Evolutionary conservation across 345 rosid genomes (phyloP), one percentile per base, ranked within the genome.

Genomic region (Eucalyptus erythrocorys): DNA sequence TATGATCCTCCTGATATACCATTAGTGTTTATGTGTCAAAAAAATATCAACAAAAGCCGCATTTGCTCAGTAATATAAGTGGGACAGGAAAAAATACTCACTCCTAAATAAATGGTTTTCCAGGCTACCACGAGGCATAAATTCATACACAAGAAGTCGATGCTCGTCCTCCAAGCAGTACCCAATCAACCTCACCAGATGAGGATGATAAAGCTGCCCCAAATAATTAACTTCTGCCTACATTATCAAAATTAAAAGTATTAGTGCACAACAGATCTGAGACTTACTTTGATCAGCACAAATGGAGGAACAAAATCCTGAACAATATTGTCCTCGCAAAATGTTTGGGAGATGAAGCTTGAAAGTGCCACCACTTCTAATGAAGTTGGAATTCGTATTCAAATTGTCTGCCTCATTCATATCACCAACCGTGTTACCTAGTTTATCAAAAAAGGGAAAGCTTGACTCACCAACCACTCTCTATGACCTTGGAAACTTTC

Each of bases 81-180:
- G 37, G 51, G 43, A 47, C 14, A 49, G 37, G 50, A 57, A 82
- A 68, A 57, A 66, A 64, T 64, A 91, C 98, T 94, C 90, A 95
- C 98, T 92, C 90, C 96, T 92, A 86, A 95, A 95, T 40, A 95
- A 86, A 90, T 95, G 98, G 90, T 95, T 95, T 87, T 95, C 98
- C 93, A 95, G 91, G 94, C 96, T 95, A 87, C 98, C 98, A 19
- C 95, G 94, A 87, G 94, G 94, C 96, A 95, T 95, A 90, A 94
- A 95, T 90, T 95, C 98, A 79, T 95, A 95, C 48, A 95, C 96
- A 90, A 95, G 89, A 82, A 95, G 93, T 24, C 95, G 93, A 89
- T 95, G 96, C 86, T 95, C 96, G 51, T 95, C 96, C 93, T 95
- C 98, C 89, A 94, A 90, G 95, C 98, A 95, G 88, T 94, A 95